These are phyloP conservation scores for Plasmodium relictum DNA, from an alignment of 169 alveolate genomes.

Conservation along the genomic window DNA sequence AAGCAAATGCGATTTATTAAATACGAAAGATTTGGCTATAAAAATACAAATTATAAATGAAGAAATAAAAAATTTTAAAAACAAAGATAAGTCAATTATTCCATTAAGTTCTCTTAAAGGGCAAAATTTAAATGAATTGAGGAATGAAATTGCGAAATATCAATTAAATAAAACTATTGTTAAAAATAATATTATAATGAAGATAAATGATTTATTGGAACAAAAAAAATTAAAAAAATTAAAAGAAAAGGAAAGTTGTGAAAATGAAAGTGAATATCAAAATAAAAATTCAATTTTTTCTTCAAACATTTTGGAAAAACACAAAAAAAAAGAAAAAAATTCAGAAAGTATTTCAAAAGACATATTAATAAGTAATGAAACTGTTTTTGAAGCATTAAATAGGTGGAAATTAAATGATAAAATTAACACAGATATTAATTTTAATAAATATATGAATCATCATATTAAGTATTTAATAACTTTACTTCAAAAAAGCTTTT, in stretches of 20 bases:
- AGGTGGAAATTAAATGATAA: slow-evolving; percentile 57
- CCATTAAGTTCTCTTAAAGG: slow-evolving; percentile 83
- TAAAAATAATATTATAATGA: slow-evolving; percentile 69
- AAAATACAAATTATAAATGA: slow-evolving; percentile 73
- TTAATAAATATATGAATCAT: slow-evolving; percentile 31
- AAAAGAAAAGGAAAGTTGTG: background rate
- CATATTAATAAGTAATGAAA: slow-evolving; percentile 67
- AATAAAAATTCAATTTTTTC: background rate
- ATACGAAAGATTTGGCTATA: slow-evolving; percentile 66
- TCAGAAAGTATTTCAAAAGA: slow-evolving; percentile 16
- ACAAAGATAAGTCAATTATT: slow-evolving; percentile 72
- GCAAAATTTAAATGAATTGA: slow-evolving; percentile 83
- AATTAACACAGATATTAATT: slow-evolving; percentile 10
- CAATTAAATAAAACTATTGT: slow-evolving; percentile 79
- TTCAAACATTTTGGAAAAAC: background rate
- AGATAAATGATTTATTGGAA: slow-evolving; percentile 67
- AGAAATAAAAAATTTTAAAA: slow-evolving; percentile 78
- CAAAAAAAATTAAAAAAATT: slow-evolving; percentile 48
- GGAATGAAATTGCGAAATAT: slow-evolving; percentile 80
- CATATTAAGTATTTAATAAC: slow-evolving; percentile 29
- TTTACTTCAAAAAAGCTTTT: slow-evolving; percentile 21
- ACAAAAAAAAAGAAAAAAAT: background rate
- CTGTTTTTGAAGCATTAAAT: slow-evolving; percentile 70
- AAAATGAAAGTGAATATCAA: background rate
- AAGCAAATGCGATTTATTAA: slow-evolving; percentile 83